A percentile compares a stretch with the other conserved stretches of the same genome.
Conservation (phyloP, 805 yeast genomes). For the Myxozyma vanderwaltii region DNA sequence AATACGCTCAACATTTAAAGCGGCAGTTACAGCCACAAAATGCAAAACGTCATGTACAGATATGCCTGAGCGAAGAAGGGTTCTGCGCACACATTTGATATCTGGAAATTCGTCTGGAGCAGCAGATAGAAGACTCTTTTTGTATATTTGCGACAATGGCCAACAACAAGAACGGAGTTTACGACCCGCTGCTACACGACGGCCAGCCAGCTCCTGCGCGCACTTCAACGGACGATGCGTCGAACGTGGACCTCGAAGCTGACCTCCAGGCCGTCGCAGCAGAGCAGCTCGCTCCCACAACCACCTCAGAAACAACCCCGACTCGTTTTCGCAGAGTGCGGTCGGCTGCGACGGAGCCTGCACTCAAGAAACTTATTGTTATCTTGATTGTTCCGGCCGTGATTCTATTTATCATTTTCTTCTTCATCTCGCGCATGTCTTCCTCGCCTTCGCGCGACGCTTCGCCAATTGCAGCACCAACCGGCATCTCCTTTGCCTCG, state of each 20-base stretch:
- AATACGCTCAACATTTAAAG: too few relatives aligned
- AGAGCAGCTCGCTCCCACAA: slow-evolving; percentile 23
- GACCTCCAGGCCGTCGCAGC: slow-evolving; percentile 27
- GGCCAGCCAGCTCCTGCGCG: slow-evolving; percentile 27
- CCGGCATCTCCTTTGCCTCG: slow-evolving; percentile 41
- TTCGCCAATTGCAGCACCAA: slow-evolving; percentile 44
- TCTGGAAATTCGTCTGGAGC: too few relatives aligned
- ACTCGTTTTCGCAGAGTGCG: slow-evolving; percentile 27
- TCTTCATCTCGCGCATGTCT: slow-evolving; percentile 30
- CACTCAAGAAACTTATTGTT: slow-evolving; percentile 29
- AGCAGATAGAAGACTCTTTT: not conserved
- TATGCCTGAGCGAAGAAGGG: too few relatives aligned
- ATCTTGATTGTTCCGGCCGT: slow-evolving; percentile 35
- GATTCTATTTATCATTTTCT: slow-evolving; percentile 33
- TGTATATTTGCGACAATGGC: slow-evolving; percentile 1
- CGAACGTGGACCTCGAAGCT: slow-evolving; percentile 30
- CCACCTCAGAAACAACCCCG: slow-evolving; percentile 16
- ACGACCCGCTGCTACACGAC: slow-evolving; percentile 31
- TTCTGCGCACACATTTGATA: too few relatives aligned
- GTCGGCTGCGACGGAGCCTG: slow-evolving; percentile 30
- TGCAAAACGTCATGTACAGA: too few relatives aligned
- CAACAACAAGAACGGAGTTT: slow-evolving; percentile 12
- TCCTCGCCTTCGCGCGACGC: slow-evolving; percentile 34
- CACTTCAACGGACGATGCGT: slow-evolving; percentile 9
- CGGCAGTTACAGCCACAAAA: too few relatives aligned